These are phyloP conservation scores for Blastobotrys niveus DNA, from an alignment of 1,139 yeast genomes.

Conservation along the genomic window DNA sequence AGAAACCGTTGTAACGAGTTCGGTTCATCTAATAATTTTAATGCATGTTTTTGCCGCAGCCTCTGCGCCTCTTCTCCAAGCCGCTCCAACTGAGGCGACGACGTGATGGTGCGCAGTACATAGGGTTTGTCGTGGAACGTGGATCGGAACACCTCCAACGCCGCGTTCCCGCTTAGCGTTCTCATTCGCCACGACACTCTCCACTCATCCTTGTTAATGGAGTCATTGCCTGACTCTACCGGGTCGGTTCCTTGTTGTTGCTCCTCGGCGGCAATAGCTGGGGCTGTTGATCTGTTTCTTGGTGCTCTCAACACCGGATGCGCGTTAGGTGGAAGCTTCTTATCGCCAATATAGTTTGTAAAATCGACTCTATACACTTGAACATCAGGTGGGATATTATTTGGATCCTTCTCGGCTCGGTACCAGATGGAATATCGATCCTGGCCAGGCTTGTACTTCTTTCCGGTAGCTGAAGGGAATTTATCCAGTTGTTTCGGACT, in stretches of 20 bases:
- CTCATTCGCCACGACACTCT: slow-evolving; percentile 19
- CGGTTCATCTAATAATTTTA: slow-evolving; percentile 29
- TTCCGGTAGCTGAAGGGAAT: not conserved
- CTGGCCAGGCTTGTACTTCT: slow-evolving; percentile 12
- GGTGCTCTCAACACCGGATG: slow-evolving; percentile 15
- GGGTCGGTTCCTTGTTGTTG: no score
- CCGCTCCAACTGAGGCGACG: slow-evolving; percentile 27
- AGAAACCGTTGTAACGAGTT: slow-evolving; percentile 26
- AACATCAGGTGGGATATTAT: slow-evolving; percentile 21
- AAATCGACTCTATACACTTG: slow-evolving; percentile 13
- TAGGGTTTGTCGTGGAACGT: slow-evolving; percentile 16
- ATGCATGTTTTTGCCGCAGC: not conserved
- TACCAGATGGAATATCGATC: slow-evolving; percentile 24
- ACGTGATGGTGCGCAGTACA: slow-evolving; percentile 20
- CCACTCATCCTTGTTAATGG: slow-evolving; percentile 17
- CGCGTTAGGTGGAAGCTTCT: slow-evolving; percentile 14
- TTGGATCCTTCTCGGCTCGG: slow-evolving; percentile 18
- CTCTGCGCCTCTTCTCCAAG: slow-evolving; percentile 18
- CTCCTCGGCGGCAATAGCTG: no score
- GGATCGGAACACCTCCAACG: slow-evolving; percentile 13
- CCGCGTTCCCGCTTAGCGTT: not conserved
- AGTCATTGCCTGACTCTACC: no score
- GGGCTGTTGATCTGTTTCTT: slow-evolving; percentile 3
- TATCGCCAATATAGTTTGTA: slow-evolving; percentile 9
- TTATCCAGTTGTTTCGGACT: no score